These are phyloP conservation scores for Cinnamomum micranthum DNA, from an alignment of 164 flowering plant genomes.

Conservation along the genomic window DNA sequence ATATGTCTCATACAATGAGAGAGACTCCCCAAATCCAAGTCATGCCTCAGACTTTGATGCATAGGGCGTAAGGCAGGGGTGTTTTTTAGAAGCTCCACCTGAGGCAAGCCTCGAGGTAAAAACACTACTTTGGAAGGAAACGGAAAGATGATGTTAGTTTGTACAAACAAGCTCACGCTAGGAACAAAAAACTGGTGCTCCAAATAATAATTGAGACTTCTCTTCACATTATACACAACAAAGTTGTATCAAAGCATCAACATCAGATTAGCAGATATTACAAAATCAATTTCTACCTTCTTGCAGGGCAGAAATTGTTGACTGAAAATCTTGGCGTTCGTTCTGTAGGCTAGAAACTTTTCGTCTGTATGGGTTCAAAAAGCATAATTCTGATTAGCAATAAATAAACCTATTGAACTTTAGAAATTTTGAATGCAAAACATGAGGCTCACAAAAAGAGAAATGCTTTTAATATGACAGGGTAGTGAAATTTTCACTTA, in stretches of 20 bases:
- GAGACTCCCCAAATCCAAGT: too few species aligned
- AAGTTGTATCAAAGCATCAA: not conserved
- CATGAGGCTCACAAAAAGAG: not conserved
- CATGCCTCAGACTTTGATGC: too few species aligned
- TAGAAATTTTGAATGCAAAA: not conserved
- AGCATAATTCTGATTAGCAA: not conserved
- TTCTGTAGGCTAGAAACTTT: slow-evolving; percentile 74
- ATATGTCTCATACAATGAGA: too few species aligned
- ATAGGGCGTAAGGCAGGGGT: not conserved
- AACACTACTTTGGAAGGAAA: not conserved
- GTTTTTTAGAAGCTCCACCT: not conserved
- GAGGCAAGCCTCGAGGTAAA: not conserved
- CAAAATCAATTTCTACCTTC: slow-evolving; percentile 52
- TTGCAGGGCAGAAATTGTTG: slow-evolving; percentile 76
- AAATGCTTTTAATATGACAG: not conserved
- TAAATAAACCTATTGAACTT: not conserved
- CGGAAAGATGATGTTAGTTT: not conserved
- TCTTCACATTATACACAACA: not conserved
- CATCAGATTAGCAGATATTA: not conserved
- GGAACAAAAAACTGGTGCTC: not conserved
- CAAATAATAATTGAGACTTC: not conserved
- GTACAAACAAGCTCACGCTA: not conserved
- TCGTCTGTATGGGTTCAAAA: slow-evolving; percentile 45
- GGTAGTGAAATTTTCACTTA: too few species aligned
- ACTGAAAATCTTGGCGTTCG: slow-evolving; percentile 78